These are phyloP conservation scores for Pythium utonaiense DNA, from an alignment of 352 stramenopile genomes.

Conservation along the genomic window DNA sequence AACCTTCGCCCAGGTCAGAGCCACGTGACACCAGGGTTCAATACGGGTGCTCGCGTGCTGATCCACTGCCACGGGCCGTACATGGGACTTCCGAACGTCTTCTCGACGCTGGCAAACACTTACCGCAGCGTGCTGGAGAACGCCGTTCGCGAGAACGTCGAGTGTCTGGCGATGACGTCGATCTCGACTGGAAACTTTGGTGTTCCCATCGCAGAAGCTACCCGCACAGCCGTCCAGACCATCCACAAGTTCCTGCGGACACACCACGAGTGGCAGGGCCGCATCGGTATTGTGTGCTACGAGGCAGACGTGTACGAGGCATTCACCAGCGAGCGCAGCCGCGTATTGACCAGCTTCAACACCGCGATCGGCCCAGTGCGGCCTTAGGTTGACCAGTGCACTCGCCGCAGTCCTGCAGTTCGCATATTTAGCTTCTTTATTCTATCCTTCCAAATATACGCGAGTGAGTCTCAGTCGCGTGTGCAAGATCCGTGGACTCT, in stretches of 20 bases:
- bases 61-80: slow-evolving; percentile 60
- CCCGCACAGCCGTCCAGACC: slow-evolving; percentile 20
- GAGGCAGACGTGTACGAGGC: slow-evolving; percentile 16
- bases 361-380: neutral
- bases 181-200: slow-evolving; percentile 68
- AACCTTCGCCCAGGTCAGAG: slow-evolving; percentile 30
- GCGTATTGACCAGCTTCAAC: slow-evolving; percentile 11
- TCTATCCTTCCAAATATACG: neutral
- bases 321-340: slow-evolving; percentile 9
- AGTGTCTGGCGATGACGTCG: slow-evolving; percentile 53
- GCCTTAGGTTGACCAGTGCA: no score
- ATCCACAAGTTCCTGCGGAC: slow-evolving; percentile 21
- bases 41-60: slow-evolving; percentile 38
- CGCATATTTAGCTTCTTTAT: neutral
- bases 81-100: slow-evolving; percentile 30
- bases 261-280: slow-evolving; percentile 15
- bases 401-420: no score
- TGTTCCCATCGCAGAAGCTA: slow-evolving; percentile 22
- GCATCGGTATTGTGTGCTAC: slow-evolving; percentile 21
- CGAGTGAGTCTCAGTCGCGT: neutral
- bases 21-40: slow-evolving; percentile 46
- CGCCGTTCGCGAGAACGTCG: slow-evolving; percentile 35
- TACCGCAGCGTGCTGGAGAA: slow-evolving; percentile 40
- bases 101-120: slow-evolving; percentile 34
- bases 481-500: neutral